Base-by-base conservation (phyloP, 2,329 filamentous ascomycete genomes). In the Penicillium corylophilum region DNA sequence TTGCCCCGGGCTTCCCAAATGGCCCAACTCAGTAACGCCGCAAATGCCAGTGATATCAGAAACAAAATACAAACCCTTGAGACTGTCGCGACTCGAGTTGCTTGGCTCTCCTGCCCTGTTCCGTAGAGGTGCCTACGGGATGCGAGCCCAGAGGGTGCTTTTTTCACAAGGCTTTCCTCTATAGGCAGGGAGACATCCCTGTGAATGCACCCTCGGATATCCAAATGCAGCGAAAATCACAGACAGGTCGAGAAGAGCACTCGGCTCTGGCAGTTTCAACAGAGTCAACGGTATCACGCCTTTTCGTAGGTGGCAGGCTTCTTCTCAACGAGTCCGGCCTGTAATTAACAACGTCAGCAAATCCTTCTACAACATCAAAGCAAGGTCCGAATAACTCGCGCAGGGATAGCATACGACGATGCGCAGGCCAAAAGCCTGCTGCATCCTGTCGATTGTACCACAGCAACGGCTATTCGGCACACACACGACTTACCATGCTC, bases 401-500 rank as follows among this genome's bases (percentile, higher is more conserved):
- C 31, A 40, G 4, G 13, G 15, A 36, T 15, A 12, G 40, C 35
- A n/a, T 4, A 28, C 10, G 9, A 28, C 22, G 1, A 13, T 35
- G 38, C 22, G 38, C 13, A 2, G 16, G 13, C 35, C 5, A 31
- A 38, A 38, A 5, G 16, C 16, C 35, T 7, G 13, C 38, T 7
- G 22, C 38, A n/a, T 41, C 20, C 5, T 16, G 23, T 26, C 39
- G 5, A 26, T 41, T 12, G 12, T 35, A 20, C 42, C 20, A 45
- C 45, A 12, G 8, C 23, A 36, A 44, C 20, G 26, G 20, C 24
- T 26, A 18, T 28, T 29, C n/a, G 46, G 46, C 20, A 33, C 35
- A 31, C 35, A 20, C 24, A 40, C 5, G n/a, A 65, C 77, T 57
- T 68, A 92, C 90, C 89, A 96, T 87, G 50, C 82, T 83, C 63